These are phyloP conservation scores for Cladophialophora yegresii DNA, from an alignment of 2,329 filamentous ascomycete genomes.

Conservation along the genomic window DNA sequence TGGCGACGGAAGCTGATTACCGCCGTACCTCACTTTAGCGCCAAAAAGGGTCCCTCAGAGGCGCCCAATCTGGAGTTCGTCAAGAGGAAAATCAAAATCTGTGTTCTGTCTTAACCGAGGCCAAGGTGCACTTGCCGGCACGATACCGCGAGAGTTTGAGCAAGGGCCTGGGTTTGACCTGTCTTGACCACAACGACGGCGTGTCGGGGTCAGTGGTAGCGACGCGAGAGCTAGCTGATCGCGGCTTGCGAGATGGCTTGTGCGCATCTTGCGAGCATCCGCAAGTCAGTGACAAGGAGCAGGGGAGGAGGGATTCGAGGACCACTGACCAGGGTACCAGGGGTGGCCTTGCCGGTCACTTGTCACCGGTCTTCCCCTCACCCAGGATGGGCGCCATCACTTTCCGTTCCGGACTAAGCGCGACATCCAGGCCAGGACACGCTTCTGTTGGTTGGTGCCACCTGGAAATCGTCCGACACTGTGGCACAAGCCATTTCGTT, in stretches of 20 bases:
- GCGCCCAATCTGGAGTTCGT: slow-evolving; percentile 16
- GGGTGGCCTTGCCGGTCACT: slow-evolving; percentile 22
- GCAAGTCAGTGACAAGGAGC: slow-evolving; percentile 28
- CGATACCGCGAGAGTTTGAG: slow-evolving; percentile 6
- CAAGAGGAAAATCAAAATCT: slow-evolving; percentile 9
- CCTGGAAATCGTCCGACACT: slow-evolving; percentile 31
- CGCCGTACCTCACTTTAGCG: slow-evolving; percentile 12
- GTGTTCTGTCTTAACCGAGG: slow-evolving; percentile 14
- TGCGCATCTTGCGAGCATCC: slow-evolving; percentile 22
- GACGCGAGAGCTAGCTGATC: slow-evolving; percentile 12
- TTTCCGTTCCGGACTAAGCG: slow-evolving; percentile 28
- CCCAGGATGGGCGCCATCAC: slow-evolving; percentile 14
- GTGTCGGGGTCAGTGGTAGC: slow-evolving; percentile 6
- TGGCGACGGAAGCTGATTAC: neutral
- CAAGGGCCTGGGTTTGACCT: neutral
- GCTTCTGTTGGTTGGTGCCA: slow-evolving; percentile 29
- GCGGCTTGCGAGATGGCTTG: slow-evolving; percentile 25
- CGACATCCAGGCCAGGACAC: slow-evolving; percentile 26
- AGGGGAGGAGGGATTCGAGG: slow-evolving; percentile 6
- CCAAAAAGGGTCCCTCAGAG: slow-evolving; percentile 6
- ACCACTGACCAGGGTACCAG: slow-evolving; percentile 11
- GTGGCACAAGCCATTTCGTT: slow-evolving; percentile 30
- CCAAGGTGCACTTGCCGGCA: slow-evolving; percentile 45
- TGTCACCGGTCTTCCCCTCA: slow-evolving; percentile 22
- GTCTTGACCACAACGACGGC: slow-evolving; percentile 45